Conservation (phyloP, 2,329 filamentous ascomycete genomes). For the Penicillium occitanis region DNA sequence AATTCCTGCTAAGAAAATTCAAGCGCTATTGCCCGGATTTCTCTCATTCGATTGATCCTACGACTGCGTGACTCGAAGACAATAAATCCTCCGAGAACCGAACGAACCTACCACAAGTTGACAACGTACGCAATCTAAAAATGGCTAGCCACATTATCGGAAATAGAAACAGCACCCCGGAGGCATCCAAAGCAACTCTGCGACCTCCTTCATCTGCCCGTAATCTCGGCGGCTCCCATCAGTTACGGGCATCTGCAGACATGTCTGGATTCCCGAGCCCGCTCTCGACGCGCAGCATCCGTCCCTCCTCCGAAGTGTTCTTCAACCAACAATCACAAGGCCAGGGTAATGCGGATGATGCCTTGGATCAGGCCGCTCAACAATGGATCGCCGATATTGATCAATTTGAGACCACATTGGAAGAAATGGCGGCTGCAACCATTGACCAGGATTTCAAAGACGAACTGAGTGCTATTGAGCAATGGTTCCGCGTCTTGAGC, state of each 20-base stretch:
- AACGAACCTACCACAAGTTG: not conserved
- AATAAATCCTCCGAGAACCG: not conserved
- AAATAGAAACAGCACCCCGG: conserved; percentile 96
- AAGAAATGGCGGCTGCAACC: conserved; percentile 99
- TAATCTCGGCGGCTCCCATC: conserved; percentile 73
- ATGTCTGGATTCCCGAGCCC: conserved; percentile 80
- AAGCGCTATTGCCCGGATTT: conserved; percentile 13
- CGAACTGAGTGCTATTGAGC: conserved; percentile 96
- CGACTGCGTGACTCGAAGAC: conserved; percentile 25
- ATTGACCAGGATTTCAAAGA: conserved; percentile 99
- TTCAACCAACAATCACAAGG: conserved; percentile 74
- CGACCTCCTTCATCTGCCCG: conserved; percentile 84
- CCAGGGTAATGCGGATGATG: conserved; percentile 73
- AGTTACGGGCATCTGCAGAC: conserved; percentile 91
- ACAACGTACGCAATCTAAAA: conserved; percentile 16
- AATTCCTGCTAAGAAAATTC: conserved; percentile 31
- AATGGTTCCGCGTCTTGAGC: conserved; percentile 97
- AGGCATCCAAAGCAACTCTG: conserved; percentile 76
- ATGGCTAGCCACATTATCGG: conserved; percentile 67
- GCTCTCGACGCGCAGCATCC: conserved; percentile 73
- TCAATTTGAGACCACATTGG: conserved; percentile 96
- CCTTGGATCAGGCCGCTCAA: conserved; percentile 89
- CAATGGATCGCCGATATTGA: conserved; percentile 99
- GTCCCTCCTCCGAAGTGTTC: conserved; percentile 89
- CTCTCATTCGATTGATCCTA: not conserved